Conservation (phyloP, 169 alveolate species). For the Cryptosporidium xiaoi region DNA sequence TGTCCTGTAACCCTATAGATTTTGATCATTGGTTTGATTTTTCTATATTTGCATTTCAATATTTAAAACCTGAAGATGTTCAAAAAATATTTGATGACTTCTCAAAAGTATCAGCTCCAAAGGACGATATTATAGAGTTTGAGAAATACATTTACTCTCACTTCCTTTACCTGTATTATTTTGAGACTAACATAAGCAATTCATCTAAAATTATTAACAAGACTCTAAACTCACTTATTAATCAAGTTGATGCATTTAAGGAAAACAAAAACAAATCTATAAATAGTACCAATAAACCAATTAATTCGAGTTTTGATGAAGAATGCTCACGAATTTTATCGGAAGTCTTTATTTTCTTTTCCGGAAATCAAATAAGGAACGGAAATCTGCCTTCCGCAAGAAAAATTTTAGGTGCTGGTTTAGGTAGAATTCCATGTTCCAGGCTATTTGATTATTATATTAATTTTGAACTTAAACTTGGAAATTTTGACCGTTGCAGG, state of each 20-base stretch:
- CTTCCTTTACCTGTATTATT: constrained; percentile 10
- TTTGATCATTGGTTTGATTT: constrained; percentile 55
- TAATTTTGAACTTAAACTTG: constrained; percentile 93
- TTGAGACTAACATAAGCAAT: constrained; percentile 4
- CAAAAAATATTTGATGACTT: constrained; percentile 4
- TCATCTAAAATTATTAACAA: constrained; percentile 4
- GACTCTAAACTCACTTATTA: constrained; percentile 25
- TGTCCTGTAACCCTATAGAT: constrained; percentile 8
- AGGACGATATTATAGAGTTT: constrained; percentile 6
- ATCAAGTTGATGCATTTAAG: not conserved
- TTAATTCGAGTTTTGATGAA: not conserved
- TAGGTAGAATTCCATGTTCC: constrained; percentile 92
- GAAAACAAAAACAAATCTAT: not conserved
- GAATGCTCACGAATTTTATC: constrained; percentile 9
- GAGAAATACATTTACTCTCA: constrained; percentile 55
- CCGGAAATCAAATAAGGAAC: constrained; percentile 16
- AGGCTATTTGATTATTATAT: constrained; percentile 92
- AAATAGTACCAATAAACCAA: not conserved
- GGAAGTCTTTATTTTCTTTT: constrained; percentile 18
- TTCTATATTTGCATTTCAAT: constrained; percentile 32
- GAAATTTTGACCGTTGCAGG: constrained; percentile 94
- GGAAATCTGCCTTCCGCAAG: constrained; percentile 88
- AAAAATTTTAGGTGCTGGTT: constrained; percentile 91
- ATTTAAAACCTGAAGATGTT: constrained; percentile 30
- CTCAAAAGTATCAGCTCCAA: not conserved